Conservation (phyloP, 2,329 filamentous ascomycete species). For the Zopfia rhizophila region DNA sequence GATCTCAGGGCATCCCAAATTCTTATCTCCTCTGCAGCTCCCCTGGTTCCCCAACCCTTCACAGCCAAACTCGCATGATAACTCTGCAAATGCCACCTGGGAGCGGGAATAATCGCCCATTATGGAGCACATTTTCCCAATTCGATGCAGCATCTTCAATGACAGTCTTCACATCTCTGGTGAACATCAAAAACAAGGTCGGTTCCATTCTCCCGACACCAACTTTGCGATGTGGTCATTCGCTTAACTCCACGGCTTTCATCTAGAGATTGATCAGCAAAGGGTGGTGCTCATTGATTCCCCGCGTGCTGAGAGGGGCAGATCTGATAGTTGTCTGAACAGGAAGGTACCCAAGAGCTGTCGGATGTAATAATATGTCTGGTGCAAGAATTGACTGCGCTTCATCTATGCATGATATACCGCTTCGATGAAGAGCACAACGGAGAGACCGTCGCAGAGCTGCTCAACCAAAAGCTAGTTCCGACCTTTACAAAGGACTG, state of each 20-base stretch:
- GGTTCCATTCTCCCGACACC: neutral
- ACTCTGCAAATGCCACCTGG: no score
- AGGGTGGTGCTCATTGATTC: slow-evolving; percentile 8
- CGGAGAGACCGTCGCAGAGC: slow-evolving; percentile 16
- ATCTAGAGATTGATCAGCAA: slow-evolving; percentile 6
- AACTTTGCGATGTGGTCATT: neutral
- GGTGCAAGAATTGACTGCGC: slow-evolving; percentile 10
- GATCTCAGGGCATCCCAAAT: no score
- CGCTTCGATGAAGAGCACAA: slow-evolving; percentile 18
- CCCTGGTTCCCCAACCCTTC: no score
- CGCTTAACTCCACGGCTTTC: neutral
- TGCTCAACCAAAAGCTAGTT: slow-evolving; percentile 10
- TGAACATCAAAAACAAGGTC: slow-evolving; percentile 9
- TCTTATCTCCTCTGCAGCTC: no score
- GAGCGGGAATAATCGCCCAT: no score
- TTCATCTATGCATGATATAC: slow-evolving; percentile 15
- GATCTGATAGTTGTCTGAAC: slow-evolving; percentile 9
- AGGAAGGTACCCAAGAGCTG: slow-evolving; percentile 2
- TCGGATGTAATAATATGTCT: slow-evolving; percentile 12
- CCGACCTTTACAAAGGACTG: slow-evolving; percentile 15
- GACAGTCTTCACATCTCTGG: slow-evolving; percentile 13
- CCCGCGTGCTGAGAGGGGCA: slow-evolving; percentile 4
- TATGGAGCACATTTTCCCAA: slow-evolving; percentile 19
- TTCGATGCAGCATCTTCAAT: slow-evolving; percentile 18
- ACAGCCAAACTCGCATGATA: no score